Base-by-base conservation (phyloP, 306 rosid genomes). In the Nissolia schottii region DNA sequence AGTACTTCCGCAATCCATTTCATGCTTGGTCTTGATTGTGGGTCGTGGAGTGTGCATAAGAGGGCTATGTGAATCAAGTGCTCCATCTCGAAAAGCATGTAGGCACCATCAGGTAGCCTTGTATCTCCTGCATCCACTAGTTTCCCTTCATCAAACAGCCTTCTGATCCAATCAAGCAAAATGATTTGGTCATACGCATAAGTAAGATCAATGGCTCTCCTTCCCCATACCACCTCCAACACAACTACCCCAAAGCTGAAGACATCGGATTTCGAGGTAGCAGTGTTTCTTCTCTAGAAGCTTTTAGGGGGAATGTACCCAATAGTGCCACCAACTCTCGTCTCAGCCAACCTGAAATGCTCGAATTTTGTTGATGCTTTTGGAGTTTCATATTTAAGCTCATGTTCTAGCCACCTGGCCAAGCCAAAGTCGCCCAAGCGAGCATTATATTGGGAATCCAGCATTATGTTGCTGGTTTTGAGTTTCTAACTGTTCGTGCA, bases 371-470 rank as follows among this genome's bases (percentile, higher is more conserved):
- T 60, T 49, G 86, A 53, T 0, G 85, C 66, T 43, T 81, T 73
- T 82, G 49, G 71, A 7, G 62, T 12, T 50, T 77, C 76, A 50
- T 71, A 76, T 78, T 82, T 91, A 41, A 88, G 81, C 51, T 85
- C 97, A 76, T 91, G 97, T 66, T 91, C 97, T n/a, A 88, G 80
- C 97, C 97, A 89, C 77, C 92, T 76, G 3, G 97, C 97, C 88
- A 91, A 72, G 62, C 97, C 97, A 57, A 91, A 91, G 56, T 88
- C 96, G 7, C 97, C 97, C 23, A 91, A 82, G 55, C 91, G 79
- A 4, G 97, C 97, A 68, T 89, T 88, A 61, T 77, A 91, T 28
- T 87, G 79, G 7, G 91, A 87, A 43, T 91, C 96, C 34, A 91
- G 91, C 97, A 91, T 91, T 5, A 91, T 91, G 41, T 91, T 91